These are phyloP conservation scores for Phytophthora foliorum DNA, from an alignment of 352 stramenopile genomes.

Conservation along the genomic window DNA sequence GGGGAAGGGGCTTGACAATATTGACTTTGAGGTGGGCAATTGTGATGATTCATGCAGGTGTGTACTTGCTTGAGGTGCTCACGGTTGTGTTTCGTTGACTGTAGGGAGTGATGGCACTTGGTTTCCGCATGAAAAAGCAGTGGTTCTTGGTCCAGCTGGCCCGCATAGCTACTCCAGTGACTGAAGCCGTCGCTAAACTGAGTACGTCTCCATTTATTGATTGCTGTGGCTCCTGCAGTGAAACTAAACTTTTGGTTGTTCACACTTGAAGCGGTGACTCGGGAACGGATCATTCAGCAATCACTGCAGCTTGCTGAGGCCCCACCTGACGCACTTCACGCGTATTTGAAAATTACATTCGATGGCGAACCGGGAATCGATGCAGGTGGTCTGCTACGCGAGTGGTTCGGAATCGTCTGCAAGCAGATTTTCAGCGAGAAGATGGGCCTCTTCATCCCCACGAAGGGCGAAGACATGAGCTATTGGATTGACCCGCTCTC, in stretches of 20 bases:
- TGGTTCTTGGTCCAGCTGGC: slow-evolving; percentile 84
- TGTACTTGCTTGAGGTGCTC: neutral
- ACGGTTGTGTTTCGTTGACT: slow-evolving; percentile 1
- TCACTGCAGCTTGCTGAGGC: slow-evolving; percentile 55
- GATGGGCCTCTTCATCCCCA: slow-evolving; percentile 63
- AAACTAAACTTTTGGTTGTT: slow-evolving; percentile 11
- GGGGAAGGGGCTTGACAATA: slow-evolving; percentile 42
- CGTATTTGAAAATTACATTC: slow-evolving; percentile 79
- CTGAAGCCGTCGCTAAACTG: slow-evolving; percentile 72
- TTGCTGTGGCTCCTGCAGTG: neutral
- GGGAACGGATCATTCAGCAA: slow-evolving; percentile 68
- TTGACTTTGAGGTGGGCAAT: slow-evolving; percentile 69
- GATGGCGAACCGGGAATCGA: slow-evolving; percentile 72
- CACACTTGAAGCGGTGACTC: slow-evolving; percentile 50
- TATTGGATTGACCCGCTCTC: slow-evolving; percentile 81
- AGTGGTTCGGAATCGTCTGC: slow-evolving; percentile 76
- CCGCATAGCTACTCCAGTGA: slow-evolving; percentile 68
- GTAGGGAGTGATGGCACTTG: slow-evolving; percentile 77
- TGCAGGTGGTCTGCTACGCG: slow-evolving; percentile 67
- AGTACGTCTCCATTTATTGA: slow-evolving; percentile 44
- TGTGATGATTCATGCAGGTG: neutral
- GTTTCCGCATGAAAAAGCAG: slow-evolving; percentile 85
- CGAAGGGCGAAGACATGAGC: slow-evolving; percentile 69
- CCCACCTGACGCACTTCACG: slow-evolving; percentile 58
- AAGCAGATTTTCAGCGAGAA: slow-evolving; percentile 66